phyloP scores from a whole-genome alignment of 441 rosid genomes.

The Macaranga tanarius region DNA sequence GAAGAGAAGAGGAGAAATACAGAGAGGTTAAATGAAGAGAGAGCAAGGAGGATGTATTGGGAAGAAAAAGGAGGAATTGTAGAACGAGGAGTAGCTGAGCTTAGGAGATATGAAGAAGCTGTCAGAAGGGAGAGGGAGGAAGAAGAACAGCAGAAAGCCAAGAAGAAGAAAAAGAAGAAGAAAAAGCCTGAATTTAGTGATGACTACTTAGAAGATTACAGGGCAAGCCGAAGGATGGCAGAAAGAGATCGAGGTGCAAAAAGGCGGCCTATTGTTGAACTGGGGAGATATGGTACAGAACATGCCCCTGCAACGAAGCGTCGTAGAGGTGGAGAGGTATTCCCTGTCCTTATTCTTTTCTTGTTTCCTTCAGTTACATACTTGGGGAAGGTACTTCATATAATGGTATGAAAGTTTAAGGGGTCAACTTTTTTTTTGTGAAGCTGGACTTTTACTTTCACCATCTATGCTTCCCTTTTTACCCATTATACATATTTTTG shows the following conservation, averaged over 20 bases:
- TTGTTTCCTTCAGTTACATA: not conserved
- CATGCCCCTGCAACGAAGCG: conserved; percentile 73
- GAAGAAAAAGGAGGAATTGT: conserved; percentile 48
- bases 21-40: conserved; percentile 53
- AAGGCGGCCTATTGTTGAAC: conserved; percentile 55
- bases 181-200: conserved; percentile 54
- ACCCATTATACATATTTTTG: not conserved
- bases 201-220: conserved; percentile 62
- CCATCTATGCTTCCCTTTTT: not conserved
- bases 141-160: conserved; percentile 76
- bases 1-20: conserved; percentile 63
- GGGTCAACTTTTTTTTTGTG: not conserved
- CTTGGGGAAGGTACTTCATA: not conserved
- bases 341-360: conserved; percentile 19
- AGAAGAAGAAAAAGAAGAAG: conserved; percentile 77
- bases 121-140: conserved; percentile 82
- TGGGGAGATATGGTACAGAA: conserved; percentile 48
- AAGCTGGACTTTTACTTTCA: not conserved
- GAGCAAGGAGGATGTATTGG: conserved; percentile 39
- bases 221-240: conserved; percentile 52
- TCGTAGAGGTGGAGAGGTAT: conserved; percentile 96
- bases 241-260: conserved; percentile 71
- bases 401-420: not conserved
- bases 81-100: conserved; percentile 68
- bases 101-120: conserved; percentile 70